Evolutionary conservation across 2,329 filamentous ascomycete genomes (phyloP).

Genomic region (Stemphylium lycopersici): DNA sequence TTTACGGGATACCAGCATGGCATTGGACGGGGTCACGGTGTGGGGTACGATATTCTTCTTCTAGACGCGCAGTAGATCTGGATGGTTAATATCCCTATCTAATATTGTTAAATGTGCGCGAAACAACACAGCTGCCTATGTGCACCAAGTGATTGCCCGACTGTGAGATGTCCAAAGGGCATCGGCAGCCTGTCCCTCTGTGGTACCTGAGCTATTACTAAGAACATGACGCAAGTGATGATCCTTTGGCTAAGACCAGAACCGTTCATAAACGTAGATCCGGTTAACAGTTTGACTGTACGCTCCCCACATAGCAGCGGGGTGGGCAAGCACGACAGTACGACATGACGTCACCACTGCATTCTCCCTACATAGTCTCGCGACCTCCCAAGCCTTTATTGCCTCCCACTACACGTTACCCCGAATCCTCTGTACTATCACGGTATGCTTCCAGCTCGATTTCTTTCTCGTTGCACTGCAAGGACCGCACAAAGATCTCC

Average conservation of each 20-base stretch:
- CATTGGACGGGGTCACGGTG: slow-evolving; percentile 25
- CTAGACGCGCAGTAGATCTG: slow-evolving; percentile 27
- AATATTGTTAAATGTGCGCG: slow-evolving; percentile 10
- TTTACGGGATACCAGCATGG: slow-evolving; percentile 29
- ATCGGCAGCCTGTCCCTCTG: background rate
- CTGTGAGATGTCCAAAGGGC: background rate
- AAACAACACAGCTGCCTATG: slow-evolving; percentile 1
- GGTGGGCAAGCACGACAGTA: slow-evolving; percentile 11
- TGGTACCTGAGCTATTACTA: slow-evolving; percentile 1
- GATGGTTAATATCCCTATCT: slow-evolving; percentile 26
- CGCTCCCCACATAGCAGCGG: slow-evolving; percentile 18
- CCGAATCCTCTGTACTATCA: background rate
- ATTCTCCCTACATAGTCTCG: slow-evolving; percentile 20
- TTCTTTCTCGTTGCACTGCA: slow-evolving; percentile 13
- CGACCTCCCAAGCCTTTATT: slow-evolving; percentile 9
- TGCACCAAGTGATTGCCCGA: background rate
- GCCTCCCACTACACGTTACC: slow-evolving; percentile 7
- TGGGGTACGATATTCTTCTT: slow-evolving; percentile 19
- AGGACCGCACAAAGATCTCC: slow-evolving; percentile 8
- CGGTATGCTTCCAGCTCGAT: slow-evolving; percentile 21
- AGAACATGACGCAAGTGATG: slow-evolving; percentile 18
- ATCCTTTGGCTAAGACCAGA: slow-evolving; percentile 5
- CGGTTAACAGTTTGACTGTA: slow-evolving; percentile 1
- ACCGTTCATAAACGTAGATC: slow-evolving; percentile 7
- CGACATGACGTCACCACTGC: slow-evolving; percentile 24